Conservation (phyloP, 2,329 filamentous ascomycete genomes). For the Verticillium nonalfalfae region DNA sequence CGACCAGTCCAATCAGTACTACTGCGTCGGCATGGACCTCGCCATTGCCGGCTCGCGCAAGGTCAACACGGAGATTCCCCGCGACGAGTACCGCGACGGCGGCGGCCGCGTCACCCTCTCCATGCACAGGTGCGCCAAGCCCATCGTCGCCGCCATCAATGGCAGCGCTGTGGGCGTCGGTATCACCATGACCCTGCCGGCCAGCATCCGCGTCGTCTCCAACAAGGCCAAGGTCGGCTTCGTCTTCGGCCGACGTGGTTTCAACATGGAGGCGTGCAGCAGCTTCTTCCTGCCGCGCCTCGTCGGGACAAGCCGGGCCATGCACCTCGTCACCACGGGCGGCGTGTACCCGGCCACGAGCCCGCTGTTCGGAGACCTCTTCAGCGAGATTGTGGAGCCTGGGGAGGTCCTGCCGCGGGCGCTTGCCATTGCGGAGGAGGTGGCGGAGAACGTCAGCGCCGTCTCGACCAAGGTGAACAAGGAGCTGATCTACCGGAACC, state of each 20-base stretch:
- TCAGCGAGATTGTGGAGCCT: constrained; percentile 57
- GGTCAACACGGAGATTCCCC: constrained; percentile 15
- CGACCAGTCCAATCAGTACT: constrained; percentile 40
- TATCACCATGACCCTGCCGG: constrained; percentile 55
- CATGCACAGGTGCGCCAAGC: constrained; percentile 51
- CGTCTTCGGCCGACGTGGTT: constrained; percentile 64
- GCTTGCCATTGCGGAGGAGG: constrained; percentile 59
- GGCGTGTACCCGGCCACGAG: constrained; percentile 47
- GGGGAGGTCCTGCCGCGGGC: constrained; percentile 58
- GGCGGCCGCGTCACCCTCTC: constrained; percentile 49
- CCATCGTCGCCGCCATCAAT: constrained; percentile 52
- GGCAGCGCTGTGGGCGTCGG: constrained; percentile 55
- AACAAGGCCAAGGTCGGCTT: constrained; percentile 62
- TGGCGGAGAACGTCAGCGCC: constrained; percentile 58
- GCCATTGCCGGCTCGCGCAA: constrained; percentile 13
- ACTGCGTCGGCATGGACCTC: constrained; percentile 55
- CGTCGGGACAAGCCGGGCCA: constrained; percentile 56
- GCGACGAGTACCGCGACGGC: constrained; percentile 35
- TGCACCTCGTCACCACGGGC: constrained; percentile 63
- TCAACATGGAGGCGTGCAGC: constrained; percentile 66
- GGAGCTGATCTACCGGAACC: constrained; percentile 61
- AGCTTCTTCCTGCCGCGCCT: constrained; percentile 68
- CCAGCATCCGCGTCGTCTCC: constrained; percentile 46
- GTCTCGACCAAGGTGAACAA: constrained; percentile 62
- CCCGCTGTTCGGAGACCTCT: constrained; percentile 51